Conservation (phyloP, 2,329 filamentous ascomycete genomes). For the Phialocephala sp. region DNA sequence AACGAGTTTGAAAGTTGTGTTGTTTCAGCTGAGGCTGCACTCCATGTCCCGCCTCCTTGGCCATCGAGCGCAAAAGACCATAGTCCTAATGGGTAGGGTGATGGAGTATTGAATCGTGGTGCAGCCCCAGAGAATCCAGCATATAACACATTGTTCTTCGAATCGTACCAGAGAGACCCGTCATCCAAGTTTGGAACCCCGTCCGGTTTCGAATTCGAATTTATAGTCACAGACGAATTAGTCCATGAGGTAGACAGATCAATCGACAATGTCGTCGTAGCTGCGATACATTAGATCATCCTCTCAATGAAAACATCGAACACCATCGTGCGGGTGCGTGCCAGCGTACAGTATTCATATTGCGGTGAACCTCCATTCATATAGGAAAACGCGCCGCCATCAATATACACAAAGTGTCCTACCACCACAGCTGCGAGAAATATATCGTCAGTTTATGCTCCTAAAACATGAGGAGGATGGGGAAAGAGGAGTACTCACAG, state of each 20-base stretch:
- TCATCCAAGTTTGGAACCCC: constrained; percentile 17
- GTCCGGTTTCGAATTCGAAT: constrained; percentile 19
- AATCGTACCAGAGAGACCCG: constrained; percentile 16
- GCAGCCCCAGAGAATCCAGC: constrained; percentile 17
- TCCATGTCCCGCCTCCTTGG: constrained; percentile 23
- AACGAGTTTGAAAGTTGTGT: constrained; percentile 10
- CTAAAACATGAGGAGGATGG: background rate
- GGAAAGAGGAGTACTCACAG: constrained; percentile 11
- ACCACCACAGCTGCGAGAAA: constrained; percentile 22
- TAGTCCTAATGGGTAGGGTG: constrained; percentile 15
- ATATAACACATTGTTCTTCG: constrained; percentile 12
- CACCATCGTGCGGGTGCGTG: background rate
- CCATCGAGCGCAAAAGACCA: constrained; percentile 20
- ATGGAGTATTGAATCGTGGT: constrained; percentile 21
- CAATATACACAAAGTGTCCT: constrained; percentile 29
- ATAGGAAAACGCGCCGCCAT: constrained; percentile 28
- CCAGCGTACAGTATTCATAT: background rate
- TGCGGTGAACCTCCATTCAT: constrained; percentile 1
- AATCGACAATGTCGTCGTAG: constrained; percentile 24
- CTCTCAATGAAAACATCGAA: background rate
- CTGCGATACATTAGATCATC: constrained; percentile 10
- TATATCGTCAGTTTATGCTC: constrained; percentile 5
- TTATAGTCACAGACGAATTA: constrained; percentile 26
- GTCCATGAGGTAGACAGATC: constrained; percentile 28
- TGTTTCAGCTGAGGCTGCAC: constrained; percentile 2